These are phyloP conservation scores for Aureobasidium sp. DNA, from an alignment of 2,329 filamentous ascomycete species.

Conservation along the genomic window DNA sequence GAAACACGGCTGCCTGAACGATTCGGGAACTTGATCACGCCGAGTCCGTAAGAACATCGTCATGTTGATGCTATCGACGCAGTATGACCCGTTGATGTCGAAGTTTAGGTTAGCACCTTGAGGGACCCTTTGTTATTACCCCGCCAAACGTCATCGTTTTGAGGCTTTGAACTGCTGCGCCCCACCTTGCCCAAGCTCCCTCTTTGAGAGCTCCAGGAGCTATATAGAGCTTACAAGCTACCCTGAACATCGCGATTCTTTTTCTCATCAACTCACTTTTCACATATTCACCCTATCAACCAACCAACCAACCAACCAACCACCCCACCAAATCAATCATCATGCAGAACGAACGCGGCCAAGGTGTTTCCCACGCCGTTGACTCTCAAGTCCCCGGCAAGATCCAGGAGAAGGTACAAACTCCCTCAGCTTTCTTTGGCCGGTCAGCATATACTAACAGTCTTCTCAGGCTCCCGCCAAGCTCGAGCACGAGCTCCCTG, in stretches of 20 bases:
- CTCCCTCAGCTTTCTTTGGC: neutral
- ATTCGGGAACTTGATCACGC: neutral
- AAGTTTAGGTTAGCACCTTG: neutral
- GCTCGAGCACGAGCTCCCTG: conserved; percentile 35
- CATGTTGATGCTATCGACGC: neutral
- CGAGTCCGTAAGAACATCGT: neutral
- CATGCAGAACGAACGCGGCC: conserved; percentile 29
- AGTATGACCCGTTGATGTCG: conserved; percentile 6
- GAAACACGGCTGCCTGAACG: neutral
- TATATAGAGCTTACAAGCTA: neutral
- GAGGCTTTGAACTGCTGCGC: conserved; percentile 1
- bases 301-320: neutral
- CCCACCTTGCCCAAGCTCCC: neutral
- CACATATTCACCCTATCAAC: neutral
- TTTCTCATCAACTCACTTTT: neutral
- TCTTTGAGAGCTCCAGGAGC: neutral
- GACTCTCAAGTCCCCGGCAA: conserved; percentile 35
- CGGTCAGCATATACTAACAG: neutral
- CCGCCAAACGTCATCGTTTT: conserved; percentile 10
- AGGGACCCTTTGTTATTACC: neutral
- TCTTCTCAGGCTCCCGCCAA: conserved; percentile 24
- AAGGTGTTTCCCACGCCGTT: conserved; percentile 37
- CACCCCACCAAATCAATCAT: neutral
- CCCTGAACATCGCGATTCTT: neutral
- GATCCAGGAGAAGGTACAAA: conserved; percentile 32